Evolutionary conservation across 345 rosid species (phyloP).

Genomic region (Sonneratia alba): DNA sequence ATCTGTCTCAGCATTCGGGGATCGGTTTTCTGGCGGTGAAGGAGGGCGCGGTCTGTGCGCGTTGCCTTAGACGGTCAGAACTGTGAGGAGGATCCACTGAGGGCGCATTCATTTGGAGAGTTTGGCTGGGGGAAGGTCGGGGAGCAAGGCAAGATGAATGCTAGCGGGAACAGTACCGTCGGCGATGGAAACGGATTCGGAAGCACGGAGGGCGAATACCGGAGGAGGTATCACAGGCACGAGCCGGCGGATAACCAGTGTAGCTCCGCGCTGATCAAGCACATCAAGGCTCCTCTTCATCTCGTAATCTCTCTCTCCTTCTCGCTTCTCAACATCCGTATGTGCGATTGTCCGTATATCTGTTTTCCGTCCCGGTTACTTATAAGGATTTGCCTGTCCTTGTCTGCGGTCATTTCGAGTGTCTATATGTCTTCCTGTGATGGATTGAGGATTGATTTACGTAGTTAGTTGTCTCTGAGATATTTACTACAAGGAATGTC

Average conservation of each 20-base stretch:
- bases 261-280: conserved; percentile 65
- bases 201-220: conserved; percentile 43
- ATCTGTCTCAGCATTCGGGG: too few species aligned
- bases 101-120: too few species aligned
- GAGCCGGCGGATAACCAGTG: conserved; percentile 68
- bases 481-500: not conserved
- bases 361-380: not conserved
- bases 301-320: conserved; percentile 36
- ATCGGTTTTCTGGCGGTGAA: too few species aligned
- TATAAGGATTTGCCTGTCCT: not conserved
- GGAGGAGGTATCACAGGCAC: conserved; percentile 53
- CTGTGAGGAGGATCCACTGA: too few species aligned
- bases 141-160: not conserved
- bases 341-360: not conserved
- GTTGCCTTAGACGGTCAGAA: too few species aligned
- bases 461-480: not conserved
- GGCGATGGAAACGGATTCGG: conserved; percentile 15
- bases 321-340: not conserved
- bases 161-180: conserved; percentile 19
- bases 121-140: not conserved
- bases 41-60: too few species aligned
- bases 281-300: conserved; percentile 87
- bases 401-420: too few species aligned
- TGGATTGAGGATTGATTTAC: not conserved
- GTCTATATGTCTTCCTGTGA: not conserved